phyloP scores from a whole-genome alignment of 805 yeast genomes.

The Myxozyma geophila region DNA sequence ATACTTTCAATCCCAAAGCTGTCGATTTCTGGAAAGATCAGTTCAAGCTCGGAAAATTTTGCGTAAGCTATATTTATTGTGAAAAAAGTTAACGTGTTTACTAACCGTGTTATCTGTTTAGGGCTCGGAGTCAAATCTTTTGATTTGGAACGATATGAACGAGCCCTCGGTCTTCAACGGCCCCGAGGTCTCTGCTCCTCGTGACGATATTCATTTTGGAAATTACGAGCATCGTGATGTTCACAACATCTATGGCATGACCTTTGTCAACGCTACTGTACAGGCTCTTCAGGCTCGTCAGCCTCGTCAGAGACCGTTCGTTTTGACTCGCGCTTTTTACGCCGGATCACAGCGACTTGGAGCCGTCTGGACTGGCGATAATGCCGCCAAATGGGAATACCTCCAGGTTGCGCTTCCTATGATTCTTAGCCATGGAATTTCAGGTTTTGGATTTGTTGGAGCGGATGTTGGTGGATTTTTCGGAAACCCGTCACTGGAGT shows the following conservation, averaged over 20 bases:
- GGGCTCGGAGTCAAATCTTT: conserved; percentile 60
- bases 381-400: conserved; percentile 90
- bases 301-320: conserved; percentile 67
- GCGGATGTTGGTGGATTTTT: conserved; percentile 98
- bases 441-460: conserved; percentile 90
- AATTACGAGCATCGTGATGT: conserved; percentile 89
- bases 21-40: conserved; percentile 63
- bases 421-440: conserved; percentile 78
- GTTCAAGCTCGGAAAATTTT: conserved; percentile 52
- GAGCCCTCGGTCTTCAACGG: conserved; percentile 96
- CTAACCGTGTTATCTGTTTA: not conserved
- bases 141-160: conserved; percentile 97
- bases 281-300: conserved; percentile 63
- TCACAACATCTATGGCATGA: conserved; percentile 82
- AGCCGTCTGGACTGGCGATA: conserved; percentile 99
- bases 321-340: conserved; percentile 82
- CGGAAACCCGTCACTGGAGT: conserved; percentile 82
- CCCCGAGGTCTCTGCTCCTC: conserved; percentile 89
- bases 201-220: conserved; percentile 76
- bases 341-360: conserved; percentile 91
- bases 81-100: too few species aligned
- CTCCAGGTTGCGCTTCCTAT: conserved; percentile 80
- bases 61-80: conserved; percentile 17
- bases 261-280: conserved; percentile 80
- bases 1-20: conserved; percentile 70